Percentiles rank a stretch among this genome's conserved stretches.
Evolutionary conservation across 169 alveolate genomes (phyloP).

Genomic region (Plasmodium ovale): DNA sequence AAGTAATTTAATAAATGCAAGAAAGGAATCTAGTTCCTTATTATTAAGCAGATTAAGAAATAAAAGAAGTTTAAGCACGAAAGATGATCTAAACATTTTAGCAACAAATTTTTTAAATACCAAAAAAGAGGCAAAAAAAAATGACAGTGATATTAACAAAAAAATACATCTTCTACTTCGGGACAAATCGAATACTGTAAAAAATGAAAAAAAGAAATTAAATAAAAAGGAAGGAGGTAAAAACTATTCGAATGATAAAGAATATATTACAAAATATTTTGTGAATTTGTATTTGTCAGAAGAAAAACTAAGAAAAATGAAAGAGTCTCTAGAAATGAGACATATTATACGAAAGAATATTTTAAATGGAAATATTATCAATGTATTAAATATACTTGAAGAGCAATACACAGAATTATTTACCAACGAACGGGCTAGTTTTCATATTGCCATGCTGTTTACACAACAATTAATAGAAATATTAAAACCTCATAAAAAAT

Average conservation of each 20-base stretch:
- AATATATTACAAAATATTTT: conserved; percentile 61
- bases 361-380: conserved; percentile 57
- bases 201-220: conserved; percentile 57
- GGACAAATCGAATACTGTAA: conserved; percentile 30
- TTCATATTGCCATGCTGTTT: conserved; percentile 62
- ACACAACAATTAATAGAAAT: conserved; percentile 75
- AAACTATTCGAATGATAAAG: conserved; percentile 35
- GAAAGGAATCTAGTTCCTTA: conserved; percentile 50
- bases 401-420: conserved; percentile 47
- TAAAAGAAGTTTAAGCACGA: conserved; percentile 64
- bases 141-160: conserved; percentile 52
- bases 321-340: conserved; percentile 45
- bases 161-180: conserved; percentile 30
- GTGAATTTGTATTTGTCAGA: conserved; percentile 53
- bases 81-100: conserved; percentile 42
- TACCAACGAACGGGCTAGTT: conserved; percentile 37
- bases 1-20: conserved; percentile 51
- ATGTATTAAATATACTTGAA: conserved; percentile 64
- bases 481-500: conserved; percentile 47
- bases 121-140: conserved; percentile 54
- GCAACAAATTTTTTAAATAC: conserved; percentile 18
- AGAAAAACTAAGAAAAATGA: conserved; percentile 57
- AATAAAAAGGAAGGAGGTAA: conserved; percentile 34
- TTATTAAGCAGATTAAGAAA: conserved; percentile 42
- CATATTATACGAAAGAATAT: conserved; percentile 47